phyloP scores from a whole-genome alignment of 2,329 filamentous ascomycete genomes.

The Alternaria tenuissima region DNA sequence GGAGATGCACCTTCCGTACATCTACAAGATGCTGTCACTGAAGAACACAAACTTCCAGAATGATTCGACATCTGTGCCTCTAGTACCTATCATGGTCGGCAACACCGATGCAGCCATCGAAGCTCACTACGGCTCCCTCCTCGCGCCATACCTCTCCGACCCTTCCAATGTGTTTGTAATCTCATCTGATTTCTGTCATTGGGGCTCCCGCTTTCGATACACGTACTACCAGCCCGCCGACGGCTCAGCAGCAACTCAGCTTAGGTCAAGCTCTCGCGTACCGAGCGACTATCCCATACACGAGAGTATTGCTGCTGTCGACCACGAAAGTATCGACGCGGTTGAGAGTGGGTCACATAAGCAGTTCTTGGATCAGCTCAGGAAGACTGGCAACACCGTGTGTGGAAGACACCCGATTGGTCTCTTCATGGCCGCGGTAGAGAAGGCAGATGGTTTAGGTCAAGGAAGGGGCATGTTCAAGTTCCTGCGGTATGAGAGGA shows the following conservation, averaged over 20 bases:
- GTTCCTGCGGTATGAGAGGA: conserved; percentile 88
- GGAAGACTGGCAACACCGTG: conserved; percentile 84
- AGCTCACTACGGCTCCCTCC: conserved; percentile 70
- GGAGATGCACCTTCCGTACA: conserved; percentile 95
- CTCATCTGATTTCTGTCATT: conserved; percentile 97
- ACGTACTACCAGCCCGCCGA: conserved; percentile 73
- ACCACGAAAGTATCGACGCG: conserved; percentile 82
- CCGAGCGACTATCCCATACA: conserved; percentile 70
- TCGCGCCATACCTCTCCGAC: conserved; percentile 81
- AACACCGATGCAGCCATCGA: conserved; percentile 73
- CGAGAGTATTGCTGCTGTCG: conserved; percentile 82
- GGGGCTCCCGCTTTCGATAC: conserved; percentile 86
- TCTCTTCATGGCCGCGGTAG: conserved; percentile 86
- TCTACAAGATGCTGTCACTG: conserved; percentile 77
- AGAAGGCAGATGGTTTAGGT: conserved; percentile 57
- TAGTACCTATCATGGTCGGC: conserved; percentile 88
- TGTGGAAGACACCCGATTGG: conserved; percentile 96
- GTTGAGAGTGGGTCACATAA: conserved; percentile 79
- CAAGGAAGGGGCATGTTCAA: conserved; percentile 72
- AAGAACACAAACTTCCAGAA: conserved; percentile 36
- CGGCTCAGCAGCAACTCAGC: conserved; percentile 45
- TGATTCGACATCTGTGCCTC: conserved; percentile 69
- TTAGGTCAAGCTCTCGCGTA: conserved; percentile 53
- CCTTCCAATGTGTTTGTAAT: conserved; percentile 82
- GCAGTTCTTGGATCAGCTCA: conserved; percentile 73